Conservation (phyloP, 768 basidiomycete species). For the Boletus patriciae region DNA sequence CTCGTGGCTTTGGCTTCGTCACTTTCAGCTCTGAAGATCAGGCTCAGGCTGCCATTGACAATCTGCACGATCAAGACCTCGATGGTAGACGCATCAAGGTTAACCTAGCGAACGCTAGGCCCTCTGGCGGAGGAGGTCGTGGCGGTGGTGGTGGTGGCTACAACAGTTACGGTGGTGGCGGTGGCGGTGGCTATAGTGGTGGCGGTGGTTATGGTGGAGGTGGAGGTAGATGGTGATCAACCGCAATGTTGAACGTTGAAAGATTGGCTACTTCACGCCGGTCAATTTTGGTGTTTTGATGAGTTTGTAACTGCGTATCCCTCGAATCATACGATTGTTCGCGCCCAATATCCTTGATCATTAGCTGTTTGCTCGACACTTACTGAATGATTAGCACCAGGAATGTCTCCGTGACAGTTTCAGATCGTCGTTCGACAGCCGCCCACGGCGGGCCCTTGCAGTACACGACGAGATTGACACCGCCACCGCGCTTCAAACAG, state of each 20-base stretch:
- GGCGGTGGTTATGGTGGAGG: not conserved
- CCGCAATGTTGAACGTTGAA: not conserved
- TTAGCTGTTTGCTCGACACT: too few relatives aligned
- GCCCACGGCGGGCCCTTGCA: conserved; percentile 38
- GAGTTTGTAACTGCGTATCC: conserved; percentile 7
- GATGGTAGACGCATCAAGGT: conserved; percentile 57
- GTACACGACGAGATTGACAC: conserved; percentile 35
- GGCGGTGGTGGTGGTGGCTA: conserved; percentile 8
- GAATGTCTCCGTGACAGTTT: not conserved
- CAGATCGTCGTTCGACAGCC: conserved; percentile 33
- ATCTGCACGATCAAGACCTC: conserved; percentile 51
- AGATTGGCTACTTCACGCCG: not conserved
- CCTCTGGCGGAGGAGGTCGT: conserved; percentile 13
- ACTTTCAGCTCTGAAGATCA: conserved; percentile 34
- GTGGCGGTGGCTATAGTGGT: not conserved
- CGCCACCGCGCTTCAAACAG: conserved; percentile 17
- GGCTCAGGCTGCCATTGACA: conserved; percentile 46
- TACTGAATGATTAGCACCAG: too few relatives aligned
- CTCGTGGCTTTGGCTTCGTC: conserved; percentile 59
- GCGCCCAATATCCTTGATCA: not conserved
- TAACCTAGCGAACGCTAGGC: conserved; percentile 39
- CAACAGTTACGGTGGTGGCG: not conserved
- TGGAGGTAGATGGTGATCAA: conserved; percentile 8
- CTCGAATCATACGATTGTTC: not conserved
- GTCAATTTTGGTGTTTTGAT: conserved; percentile 7